Percentiles rank a stretch among this genome's conserved stretches.
These are phyloP conservation scores for Dianthus caryophyllus DNA, from an alignment of 148 eudicot genomes.

Conservation along the genomic window DNA sequence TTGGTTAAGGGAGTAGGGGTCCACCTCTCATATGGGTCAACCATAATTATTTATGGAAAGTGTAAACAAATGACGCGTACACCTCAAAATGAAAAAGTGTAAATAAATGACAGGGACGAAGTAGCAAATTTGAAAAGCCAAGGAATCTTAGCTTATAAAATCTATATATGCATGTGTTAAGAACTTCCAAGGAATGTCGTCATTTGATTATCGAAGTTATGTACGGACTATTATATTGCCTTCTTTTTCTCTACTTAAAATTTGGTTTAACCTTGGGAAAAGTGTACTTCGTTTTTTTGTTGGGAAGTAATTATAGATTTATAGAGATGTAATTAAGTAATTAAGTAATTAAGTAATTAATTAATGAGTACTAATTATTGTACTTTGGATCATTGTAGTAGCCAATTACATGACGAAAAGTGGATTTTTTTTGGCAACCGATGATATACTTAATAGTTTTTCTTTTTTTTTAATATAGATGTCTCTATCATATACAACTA, in stretches of 20 bases:
- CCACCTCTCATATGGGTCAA: too few relatives aligned
- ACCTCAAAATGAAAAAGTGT: too few relatives aligned
- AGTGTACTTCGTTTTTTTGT: too few relatives aligned
- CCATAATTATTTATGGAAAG: too few relatives aligned
- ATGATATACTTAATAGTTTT: not conserved
- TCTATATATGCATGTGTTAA: not conserved
- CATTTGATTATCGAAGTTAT: slow-evolving; percentile 1
- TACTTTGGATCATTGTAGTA: not conserved
- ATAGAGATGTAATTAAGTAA: not conserved
- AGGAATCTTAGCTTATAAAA: slow-evolving; percentile 5
- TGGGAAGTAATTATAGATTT: too few relatives aligned
- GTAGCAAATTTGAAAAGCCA: not conserved
- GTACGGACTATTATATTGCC: not conserved
- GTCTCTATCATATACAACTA: slow-evolving; percentile 8
- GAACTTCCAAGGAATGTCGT: slow-evolving; percentile 22
- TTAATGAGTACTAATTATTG: not conserved
- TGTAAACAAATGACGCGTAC: too few relatives aligned
- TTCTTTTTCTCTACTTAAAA: not conserved
- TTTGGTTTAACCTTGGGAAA: not conserved
- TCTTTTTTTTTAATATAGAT: not conserved
- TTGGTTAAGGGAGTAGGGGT: too few relatives aligned
- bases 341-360: not conserved
- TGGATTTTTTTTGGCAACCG: not conserved
- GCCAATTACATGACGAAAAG: not conserved
- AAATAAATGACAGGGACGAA: too few relatives aligned